Evolutionary conservation across 345 rosid species (phyloP).

Genomic region (Erucastrum elatum): DNA sequence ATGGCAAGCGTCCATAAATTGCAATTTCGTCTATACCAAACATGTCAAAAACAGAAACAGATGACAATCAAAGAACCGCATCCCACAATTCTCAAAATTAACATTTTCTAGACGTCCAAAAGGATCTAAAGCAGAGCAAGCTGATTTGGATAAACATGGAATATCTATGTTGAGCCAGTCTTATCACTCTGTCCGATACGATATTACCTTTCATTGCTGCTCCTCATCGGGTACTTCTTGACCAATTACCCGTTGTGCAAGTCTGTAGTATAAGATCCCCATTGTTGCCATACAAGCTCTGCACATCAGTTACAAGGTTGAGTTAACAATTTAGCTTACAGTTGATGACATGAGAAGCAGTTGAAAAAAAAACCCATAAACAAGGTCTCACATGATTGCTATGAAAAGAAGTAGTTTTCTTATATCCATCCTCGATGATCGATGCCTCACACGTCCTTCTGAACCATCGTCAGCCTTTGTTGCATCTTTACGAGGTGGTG

Average conservation of each 20-base stretch:
- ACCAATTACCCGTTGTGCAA: conserved; percentile 71
- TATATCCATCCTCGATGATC: conserved; percentile 82
- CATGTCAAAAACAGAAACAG: conserved; percentile 3
- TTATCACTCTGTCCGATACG: neutral
- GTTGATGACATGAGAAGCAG: neutral
- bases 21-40: conserved; percentile 19
- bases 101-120: conserved; percentile 3
- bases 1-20: neutral
- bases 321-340: neutral
- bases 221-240: conserved; percentile 58
- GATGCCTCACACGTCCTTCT: conserved; percentile 70
- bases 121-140: neutral
- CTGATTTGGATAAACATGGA: conserved; percentile 25
- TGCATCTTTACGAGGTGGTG: conserved; percentile 81
- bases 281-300: conserved; percentile 99
- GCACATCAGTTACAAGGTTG: conserved; percentile 30
- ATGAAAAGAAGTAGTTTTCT: conserved; percentile 80
- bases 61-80: conserved; percentile 7
- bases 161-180: conserved; percentile 21
- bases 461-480: conserved; percentile 59
- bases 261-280: conserved; percentile 94
- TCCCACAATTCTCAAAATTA: conserved; percentile 12
- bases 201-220: conserved; percentile 49
- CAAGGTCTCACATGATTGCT: conserved; percentile 77
- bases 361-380: neutral